Percentiles rank a stretch among this genome's conserved stretches.
phyloP scores from a whole-genome alignment of 805 yeast genomes.

The Metschnikowia rubicola region DNA sequence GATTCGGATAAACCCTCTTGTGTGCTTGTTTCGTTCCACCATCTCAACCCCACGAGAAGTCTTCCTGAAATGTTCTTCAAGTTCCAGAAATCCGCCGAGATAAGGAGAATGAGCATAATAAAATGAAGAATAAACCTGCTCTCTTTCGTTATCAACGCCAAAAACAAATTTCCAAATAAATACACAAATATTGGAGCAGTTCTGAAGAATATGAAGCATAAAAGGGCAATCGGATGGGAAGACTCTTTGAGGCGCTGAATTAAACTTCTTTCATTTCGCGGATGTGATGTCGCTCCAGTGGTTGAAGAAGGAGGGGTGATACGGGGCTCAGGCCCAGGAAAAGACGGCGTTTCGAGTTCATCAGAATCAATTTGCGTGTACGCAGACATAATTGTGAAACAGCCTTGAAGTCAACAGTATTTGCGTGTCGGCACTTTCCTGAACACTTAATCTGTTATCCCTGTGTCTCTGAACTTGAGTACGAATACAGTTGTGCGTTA shows the following conservation, averaged over 20 bases:
- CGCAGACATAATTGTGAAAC: conserved; percentile 9
- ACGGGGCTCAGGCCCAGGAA: not conserved
- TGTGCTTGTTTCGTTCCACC: conserved; percentile 84
- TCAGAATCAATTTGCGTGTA: conserved; percentile 35
- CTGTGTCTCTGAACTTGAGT: too few relatives aligned
- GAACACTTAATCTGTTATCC: too few relatives aligned
- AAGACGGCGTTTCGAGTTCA: conserved; percentile 2
- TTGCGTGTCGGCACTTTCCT: too few relatives aligned
- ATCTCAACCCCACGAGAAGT: conserved; percentile 81
- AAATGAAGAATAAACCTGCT: conserved; percentile 64
- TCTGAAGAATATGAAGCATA: conserved; percentile 61
- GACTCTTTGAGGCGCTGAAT: conserved; percentile 51
- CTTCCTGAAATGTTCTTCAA: conserved; percentile 90
- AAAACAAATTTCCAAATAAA: conserved; percentile 66
- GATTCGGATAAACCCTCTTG: conserved; percentile 40
- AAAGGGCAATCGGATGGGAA: conserved; percentile 77
- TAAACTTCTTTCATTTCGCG: conserved; percentile 23
- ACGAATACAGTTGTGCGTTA: too few relatives aligned
- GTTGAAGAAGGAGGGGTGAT: not conserved
- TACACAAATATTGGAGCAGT: conserved; percentile 62
- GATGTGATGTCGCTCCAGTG: conserved; percentile 5
- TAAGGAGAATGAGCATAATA: conserved; percentile 67
- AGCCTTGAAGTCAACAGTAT: too few relatives aligned
- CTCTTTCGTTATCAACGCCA: conserved; percentile 36
- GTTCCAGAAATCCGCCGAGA: conserved; percentile 92